These are phyloP conservation scores for Diaporthe vexans DNA, from an alignment of 2,329 filamentous ascomycete species.

Conservation along the genomic window DNA sequence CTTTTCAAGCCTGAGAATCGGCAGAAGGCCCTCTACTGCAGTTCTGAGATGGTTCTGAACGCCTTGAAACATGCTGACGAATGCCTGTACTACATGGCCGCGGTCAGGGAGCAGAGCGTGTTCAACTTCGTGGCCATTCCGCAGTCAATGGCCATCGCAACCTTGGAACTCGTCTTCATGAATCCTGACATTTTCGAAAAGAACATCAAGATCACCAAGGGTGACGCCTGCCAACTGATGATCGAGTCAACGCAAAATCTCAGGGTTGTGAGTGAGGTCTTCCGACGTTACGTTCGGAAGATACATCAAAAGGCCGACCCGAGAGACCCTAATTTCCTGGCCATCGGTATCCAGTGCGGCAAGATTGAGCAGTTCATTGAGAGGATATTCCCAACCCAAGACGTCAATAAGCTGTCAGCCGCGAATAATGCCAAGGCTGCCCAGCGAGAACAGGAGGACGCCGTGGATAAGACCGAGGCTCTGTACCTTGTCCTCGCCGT, in stretches of 20 bases:
- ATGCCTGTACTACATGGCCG: slow-evolving; percentile 98
- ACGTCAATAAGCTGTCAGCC: slow-evolving; percentile 70
- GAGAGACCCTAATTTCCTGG: slow-evolving; percentile 90
- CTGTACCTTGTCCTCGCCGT: slow-evolving; percentile 77
- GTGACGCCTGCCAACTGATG: slow-evolving; percentile 93
- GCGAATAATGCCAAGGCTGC: slow-evolving; percentile 53
- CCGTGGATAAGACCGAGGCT: slow-evolving; percentile 68
- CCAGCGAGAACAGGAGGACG: slow-evolving; percentile 54
- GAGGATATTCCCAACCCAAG: slow-evolving; percentile 88
- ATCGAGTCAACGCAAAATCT: slow-evolving; percentile 93
- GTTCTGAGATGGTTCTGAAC: slow-evolving; percentile 94
- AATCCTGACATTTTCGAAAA: slow-evolving; percentile 88
- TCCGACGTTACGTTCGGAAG: slow-evolving; percentile 80
- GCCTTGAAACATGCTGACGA: slow-evolving; percentile 90
- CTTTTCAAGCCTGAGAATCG: slow-evolving; percentile 86
- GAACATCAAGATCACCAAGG: slow-evolving; percentile 97
- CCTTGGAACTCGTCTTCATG: slow-evolving; percentile 90
- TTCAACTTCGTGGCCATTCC: slow-evolving; percentile 99
- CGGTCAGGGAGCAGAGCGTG: slow-evolving; percentile 93
- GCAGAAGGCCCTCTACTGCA: slow-evolving; percentile 84
- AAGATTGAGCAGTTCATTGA: slow-evolving; percentile 98
- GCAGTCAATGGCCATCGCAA: slow-evolving; percentile 97
- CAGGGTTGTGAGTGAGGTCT: slow-evolving; percentile 82
- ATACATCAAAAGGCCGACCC: slow-evolving; percentile 97
- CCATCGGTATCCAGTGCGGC: slow-evolving; percentile 91